Evolutionary conservation across 495 filamentous ascomycete genomes (phyloP).

Genomic region (Hyaloscypha bicolor): DNA sequence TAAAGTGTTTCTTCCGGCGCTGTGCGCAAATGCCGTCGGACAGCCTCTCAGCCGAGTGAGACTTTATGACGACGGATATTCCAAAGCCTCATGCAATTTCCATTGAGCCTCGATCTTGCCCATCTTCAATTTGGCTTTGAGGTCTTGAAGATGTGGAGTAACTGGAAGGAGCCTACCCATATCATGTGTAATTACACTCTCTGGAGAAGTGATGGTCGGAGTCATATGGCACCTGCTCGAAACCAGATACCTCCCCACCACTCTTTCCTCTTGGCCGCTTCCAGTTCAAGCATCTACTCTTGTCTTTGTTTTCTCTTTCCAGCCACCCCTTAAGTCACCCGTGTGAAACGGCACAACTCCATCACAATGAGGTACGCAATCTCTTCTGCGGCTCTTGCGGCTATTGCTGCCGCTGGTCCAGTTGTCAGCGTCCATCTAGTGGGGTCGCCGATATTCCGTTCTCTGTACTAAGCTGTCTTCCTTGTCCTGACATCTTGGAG

Average conservation of each 20-base stretch:
- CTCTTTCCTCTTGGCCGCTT: neutral
- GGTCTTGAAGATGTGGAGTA: neutral
- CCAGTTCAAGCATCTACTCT: neutral
- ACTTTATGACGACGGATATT: constrained; percentile 1
- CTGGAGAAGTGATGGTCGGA: neutral
- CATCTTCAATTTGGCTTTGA: neutral
- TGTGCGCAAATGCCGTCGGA: no score
- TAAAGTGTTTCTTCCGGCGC: no score
- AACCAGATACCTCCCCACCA: neutral
- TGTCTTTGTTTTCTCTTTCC: neutral
- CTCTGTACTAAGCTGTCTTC: neutral
- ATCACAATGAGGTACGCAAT: neutral
- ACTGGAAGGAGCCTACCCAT: neutral
- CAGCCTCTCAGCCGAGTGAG: neutral
- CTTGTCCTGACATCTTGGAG: neutral
- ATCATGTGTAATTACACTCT: neutral
- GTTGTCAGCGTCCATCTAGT: neutral
- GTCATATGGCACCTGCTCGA: neutral
- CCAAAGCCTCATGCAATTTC: neutral
- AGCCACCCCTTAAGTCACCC: neutral
- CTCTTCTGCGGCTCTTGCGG: neutral
- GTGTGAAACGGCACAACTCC: neutral
- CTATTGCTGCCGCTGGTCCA: neutral
- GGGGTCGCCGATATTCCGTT: neutral
- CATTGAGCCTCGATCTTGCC: neutral